A percentile compares a stretch with the other conserved stretches of the same genome.
phyloP scores from a whole-genome alignment of 805 yeast genomes.

The Metschnikowia noctiluminum region DNA sequence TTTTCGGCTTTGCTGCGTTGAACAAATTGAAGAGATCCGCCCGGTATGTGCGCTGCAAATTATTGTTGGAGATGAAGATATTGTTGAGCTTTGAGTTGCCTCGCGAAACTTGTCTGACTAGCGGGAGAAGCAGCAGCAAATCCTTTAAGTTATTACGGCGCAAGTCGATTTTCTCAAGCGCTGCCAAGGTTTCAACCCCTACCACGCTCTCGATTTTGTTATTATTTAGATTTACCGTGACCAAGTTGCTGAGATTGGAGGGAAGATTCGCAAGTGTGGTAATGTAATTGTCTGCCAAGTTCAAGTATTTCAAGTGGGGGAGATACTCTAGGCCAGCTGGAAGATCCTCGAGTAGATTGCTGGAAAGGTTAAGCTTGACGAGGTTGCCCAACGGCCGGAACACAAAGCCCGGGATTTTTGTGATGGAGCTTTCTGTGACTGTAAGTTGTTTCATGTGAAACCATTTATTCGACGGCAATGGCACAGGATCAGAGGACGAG shows the following conservation, averaged over 20 bases:
- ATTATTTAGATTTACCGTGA: constrained; percentile 50
- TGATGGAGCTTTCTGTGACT: constrained; percentile 38
- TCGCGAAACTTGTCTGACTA: constrained; percentile 32
- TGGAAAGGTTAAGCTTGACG: constrained; percentile 53
- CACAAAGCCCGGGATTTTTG: constrained; percentile 30
- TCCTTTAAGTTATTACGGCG: constrained; percentile 44
- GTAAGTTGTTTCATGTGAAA: constrained; percentile 39
- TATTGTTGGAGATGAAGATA: constrained; percentile 42
- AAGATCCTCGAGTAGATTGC: constrained; percentile 45
- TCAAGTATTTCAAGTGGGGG: constrained; percentile 44
- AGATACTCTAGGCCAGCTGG: constrained; percentile 55
- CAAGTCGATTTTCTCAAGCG: constrained; percentile 51
- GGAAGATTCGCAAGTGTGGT: constrained; percentile 35
- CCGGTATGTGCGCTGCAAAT: constrained; percentile 45
- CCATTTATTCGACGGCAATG: constrained; percentile 38
- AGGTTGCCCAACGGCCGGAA: constrained; percentile 39
- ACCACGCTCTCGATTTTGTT: constrained; percentile 42
- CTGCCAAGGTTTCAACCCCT: constrained; percentile 42
- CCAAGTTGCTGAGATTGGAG: constrained; percentile 29
- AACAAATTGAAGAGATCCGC: constrained; percentile 53
- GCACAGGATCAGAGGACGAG: constrained; percentile 16
- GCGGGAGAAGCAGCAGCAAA: constrained; percentile 33
- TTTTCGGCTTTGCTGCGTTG: constrained; percentile 50
- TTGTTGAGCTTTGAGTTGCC: constrained; percentile 33
- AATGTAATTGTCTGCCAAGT: constrained; percentile 42